Evolutionary conservation across 2,329 filamentous ascomycete genomes (phyloP).

Genomic region (Aureobasidium vineae): DNA sequence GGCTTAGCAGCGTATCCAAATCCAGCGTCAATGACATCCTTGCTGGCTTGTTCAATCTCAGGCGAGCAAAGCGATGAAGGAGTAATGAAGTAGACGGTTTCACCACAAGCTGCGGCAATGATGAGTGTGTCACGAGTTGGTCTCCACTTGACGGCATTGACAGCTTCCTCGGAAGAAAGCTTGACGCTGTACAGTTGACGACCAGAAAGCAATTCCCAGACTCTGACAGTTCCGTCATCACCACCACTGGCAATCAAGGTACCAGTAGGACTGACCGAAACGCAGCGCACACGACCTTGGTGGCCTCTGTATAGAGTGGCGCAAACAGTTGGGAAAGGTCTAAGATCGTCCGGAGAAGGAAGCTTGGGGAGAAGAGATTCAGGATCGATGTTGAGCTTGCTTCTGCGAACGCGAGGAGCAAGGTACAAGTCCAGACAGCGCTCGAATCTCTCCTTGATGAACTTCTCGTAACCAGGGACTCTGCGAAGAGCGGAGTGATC

Average conservation of each 20-base stretch:
- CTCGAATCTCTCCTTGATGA: slow-evolving; percentile 96
- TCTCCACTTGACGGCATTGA: slow-evolving; percentile 86
- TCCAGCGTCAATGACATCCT: slow-evolving; percentile 78
- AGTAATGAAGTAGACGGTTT: slow-evolving; percentile 81
- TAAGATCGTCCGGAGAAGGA: slow-evolving; percentile 87
- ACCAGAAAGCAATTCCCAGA: slow-evolving; percentile 86
- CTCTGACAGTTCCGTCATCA: slow-evolving; percentile 85
- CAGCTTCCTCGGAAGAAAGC: slow-evolving; percentile 71
- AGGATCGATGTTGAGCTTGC: slow-evolving; percentile 94
- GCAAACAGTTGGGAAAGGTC: slow-evolving; percentile 89
- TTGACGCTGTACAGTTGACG: slow-evolving; percentile 83
- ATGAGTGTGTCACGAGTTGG: slow-evolving; percentile 78
- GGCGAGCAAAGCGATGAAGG: slow-evolving; percentile 50
- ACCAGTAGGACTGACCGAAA: slow-evolving; percentile 81
- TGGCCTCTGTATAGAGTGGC: slow-evolving; percentile 87
- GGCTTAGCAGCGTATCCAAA: slow-evolving; percentile 83
- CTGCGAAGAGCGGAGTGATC: slow-evolving; percentile 81
- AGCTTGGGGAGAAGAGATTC: slow-evolving; percentile 89
- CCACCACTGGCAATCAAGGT: slow-evolving; percentile 87
- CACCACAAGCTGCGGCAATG: slow-evolving; percentile 78
- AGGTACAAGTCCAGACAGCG: slow-evolving; percentile 93
- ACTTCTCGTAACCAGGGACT: slow-evolving; percentile 84
- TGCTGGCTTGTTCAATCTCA: slow-evolving; percentile 65
- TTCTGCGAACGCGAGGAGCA: slow-evolving; percentile 86
- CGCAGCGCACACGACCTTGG: slow-evolving; percentile 78